Conservation (phyloP, 768 basidiomycete genomes). For the Mycena kentingensis region DNA sequence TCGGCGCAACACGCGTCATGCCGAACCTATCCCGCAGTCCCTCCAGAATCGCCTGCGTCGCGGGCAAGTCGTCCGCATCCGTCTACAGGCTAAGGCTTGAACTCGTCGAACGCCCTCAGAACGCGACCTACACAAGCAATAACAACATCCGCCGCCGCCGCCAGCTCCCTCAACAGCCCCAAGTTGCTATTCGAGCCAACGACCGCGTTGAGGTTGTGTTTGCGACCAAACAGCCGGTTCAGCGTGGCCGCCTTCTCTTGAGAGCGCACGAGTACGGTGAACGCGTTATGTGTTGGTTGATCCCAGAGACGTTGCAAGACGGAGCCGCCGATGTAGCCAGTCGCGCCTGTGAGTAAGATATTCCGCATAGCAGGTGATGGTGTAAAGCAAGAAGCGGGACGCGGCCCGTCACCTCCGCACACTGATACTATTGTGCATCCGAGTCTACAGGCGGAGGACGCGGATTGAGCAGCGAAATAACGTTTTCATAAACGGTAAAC, state of each 20-base stretch:
- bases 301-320: slow-evolving; percentile 49
- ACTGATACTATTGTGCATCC: neutral
- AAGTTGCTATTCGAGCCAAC: slow-evolving; percentile 45
- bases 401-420: neutral
- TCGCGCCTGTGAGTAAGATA: slow-evolving; percentile 52
- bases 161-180: slow-evolving; percentile 38
- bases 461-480: slow-evolving; percentile 46
- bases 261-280: slow-evolving; percentile 49
- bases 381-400: neutral
- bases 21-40: slow-evolving; percentile 39
- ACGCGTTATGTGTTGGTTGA: slow-evolving; percentile 42
- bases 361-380: slow-evolving; percentile 11
- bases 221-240: slow-evolving; percentile 14
- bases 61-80: slow-evolving; percentile 41
- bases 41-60: slow-evolving; percentile 40
- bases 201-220: slow-evolving; percentile 34
- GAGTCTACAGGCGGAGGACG: neutral
- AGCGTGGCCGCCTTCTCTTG: slow-evolving; percentile 40
- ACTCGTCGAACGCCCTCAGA: neutral
- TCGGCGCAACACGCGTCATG: slow-evolving; percentile 34
- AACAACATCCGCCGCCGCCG: slow-evolving; percentile 48
- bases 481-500: slow-evolving; percentile 88
- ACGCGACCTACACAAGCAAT: slow-evolving; percentile 40
- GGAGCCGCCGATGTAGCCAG: slow-evolving; percentile 61
- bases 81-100: slow-evolving; percentile 28